phyloP scores from a whole-genome alignment of 2,329 filamentous ascomycete genomes.

The Pestalotiopsis fici region DNA sequence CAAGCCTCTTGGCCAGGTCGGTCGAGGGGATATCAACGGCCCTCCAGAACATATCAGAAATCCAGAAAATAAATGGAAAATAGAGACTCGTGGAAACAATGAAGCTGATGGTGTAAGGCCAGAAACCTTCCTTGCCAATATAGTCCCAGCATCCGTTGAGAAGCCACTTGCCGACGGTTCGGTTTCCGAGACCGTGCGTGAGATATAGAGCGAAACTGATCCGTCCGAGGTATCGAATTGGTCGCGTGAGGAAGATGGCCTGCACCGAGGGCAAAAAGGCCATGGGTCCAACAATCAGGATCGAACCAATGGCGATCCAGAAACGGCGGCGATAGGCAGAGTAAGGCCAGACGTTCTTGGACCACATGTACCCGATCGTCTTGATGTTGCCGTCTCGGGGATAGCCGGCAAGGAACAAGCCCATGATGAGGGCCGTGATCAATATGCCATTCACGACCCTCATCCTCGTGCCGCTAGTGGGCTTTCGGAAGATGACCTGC shows the following conservation, averaged over 20 bases:
- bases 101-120: conserved; percentile 26
- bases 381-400: conserved; percentile 26
- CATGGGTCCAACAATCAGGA: conserved; percentile 35
- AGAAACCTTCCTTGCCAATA: conserved; percentile 29
- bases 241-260: conserved; percentile 25
- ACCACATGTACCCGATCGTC: conserved; percentile 28
- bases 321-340: conserved; percentile 29
- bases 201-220: conserved; percentile 61
- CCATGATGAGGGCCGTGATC: conserved; percentile 19
- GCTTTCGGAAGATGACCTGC: conserved; percentile 24
- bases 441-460: conserved; percentile 21
- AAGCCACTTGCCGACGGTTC: conserved; percentile 26
- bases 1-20: conserved; percentile 25
- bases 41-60: conserved; percentile 51
- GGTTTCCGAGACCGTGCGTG: conserved; percentile 48
- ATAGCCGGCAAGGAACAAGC: conserved; percentile 28
- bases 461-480: conserved; percentile 16
- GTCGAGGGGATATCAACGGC: conserved; percentile 27
- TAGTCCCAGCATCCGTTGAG: conserved; percentile 28
- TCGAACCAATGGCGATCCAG: conserved; percentile 30
- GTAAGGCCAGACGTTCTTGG: conserved; percentile 27
- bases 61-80: conserved; percentile 44
- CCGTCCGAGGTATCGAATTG: conserved; percentile 55
- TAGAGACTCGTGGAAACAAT: conserved; percentile 22
- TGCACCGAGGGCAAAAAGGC: conserved; percentile 25